Percentiles rank a stretch among this genome's conserved stretches.
phyloP scores from a whole-genome alignment of 108 stramenopile species.

The Fragilaria radians region DNA sequence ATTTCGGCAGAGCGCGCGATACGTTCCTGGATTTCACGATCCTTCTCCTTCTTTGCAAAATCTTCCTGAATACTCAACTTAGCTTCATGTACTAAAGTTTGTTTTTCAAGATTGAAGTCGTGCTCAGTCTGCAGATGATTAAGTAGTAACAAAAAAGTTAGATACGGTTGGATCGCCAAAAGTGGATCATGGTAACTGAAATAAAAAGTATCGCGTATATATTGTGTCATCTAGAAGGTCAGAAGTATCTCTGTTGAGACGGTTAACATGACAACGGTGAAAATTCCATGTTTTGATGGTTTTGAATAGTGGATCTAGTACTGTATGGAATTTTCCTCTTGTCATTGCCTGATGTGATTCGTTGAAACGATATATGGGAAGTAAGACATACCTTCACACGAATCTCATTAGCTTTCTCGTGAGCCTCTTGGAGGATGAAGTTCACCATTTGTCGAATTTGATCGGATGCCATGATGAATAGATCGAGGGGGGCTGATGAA shows the following conservation, averaged over 20 bases:
- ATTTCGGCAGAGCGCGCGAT: constrained; percentile 91
- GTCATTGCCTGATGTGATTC: not conserved
- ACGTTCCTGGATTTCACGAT: constrained; percentile 88
- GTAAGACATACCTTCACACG: constrained; percentile 83
- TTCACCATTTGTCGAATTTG: constrained; percentile 93
- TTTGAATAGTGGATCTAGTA: no score
- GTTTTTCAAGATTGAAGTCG: constrained; percentile 99
- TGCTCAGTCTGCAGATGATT: constrained; percentile 63
- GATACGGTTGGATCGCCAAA: not conserved
- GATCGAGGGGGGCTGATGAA: no score
- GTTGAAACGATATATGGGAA: not conserved
- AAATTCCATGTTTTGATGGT: no score
- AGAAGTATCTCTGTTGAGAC: no score
- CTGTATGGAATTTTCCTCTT: not conserved
- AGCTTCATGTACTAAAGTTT: constrained; percentile 97
- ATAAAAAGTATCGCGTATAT: no score
- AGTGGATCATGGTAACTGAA: not conserved
- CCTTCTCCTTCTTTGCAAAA: constrained; percentile 96
- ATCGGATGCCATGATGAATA: constrained; percentile 78
- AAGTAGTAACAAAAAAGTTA: not conserved
- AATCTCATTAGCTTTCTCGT: constrained; percentile 99
- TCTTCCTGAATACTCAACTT: constrained; percentile 95
- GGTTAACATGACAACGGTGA: no score
- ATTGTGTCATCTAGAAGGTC: no score
- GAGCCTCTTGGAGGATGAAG: constrained; percentile 97